phyloP scores from a whole-genome alignment of 139 green algal genomes.

The Ettlia oleoabundans region DNA sequence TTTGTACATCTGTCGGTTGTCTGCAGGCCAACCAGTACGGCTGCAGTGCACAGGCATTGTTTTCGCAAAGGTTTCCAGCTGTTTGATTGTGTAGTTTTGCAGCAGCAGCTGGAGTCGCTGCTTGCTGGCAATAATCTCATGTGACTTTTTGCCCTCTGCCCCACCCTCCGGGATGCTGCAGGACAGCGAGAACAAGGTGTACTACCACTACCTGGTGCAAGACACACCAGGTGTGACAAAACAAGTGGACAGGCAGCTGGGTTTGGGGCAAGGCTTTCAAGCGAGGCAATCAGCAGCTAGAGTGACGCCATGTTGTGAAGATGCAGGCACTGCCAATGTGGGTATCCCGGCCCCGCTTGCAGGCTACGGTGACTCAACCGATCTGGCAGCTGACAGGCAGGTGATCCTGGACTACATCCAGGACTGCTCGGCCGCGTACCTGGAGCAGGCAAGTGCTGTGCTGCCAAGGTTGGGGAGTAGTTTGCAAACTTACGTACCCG shows the following conservation, averaged over 20 bases:
- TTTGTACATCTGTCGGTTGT: no score
- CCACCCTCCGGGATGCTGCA: no score
- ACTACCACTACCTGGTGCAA: conserved; percentile 35
- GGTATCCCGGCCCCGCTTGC: neutral
- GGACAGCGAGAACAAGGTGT: conserved; percentile 26
- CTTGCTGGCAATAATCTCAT: no score
- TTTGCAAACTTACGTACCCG: neutral
- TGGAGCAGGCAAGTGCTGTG: conserved; percentile 6
- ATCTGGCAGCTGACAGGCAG: conserved; percentile 25
- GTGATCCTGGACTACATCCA: conserved; percentile 31
- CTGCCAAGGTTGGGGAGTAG: neutral
- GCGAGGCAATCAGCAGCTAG: no score
- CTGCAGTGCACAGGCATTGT: no score
- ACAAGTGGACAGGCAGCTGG: neutral
- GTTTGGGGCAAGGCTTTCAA: no score
- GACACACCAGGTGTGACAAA: conserved; percentile 14
- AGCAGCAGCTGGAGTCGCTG: no score
- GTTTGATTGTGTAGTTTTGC: no score
- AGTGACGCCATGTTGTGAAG: no score
- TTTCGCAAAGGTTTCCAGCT: no score
- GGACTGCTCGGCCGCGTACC: neutral
- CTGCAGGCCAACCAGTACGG: no score
- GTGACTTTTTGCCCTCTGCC: no score
- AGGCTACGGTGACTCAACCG: conserved; percentile 31
- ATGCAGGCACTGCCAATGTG: neutral